Conservation (phyloP, 192 early-diverging fungal species). For the Ambispora gerdemannii region DNA sequence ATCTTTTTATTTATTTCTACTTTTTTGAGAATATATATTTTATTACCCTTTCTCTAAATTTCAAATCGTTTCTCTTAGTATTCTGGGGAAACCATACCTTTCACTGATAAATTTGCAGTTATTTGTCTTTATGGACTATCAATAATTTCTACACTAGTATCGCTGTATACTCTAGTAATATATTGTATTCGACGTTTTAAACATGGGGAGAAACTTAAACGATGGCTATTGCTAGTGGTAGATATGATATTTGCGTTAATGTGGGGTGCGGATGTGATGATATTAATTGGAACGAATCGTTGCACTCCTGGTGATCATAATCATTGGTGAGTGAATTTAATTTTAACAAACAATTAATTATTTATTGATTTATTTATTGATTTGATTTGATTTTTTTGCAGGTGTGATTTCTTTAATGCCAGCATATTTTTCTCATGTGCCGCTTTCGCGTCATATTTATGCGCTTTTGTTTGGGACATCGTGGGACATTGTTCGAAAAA, state of each 20-base stretch:
- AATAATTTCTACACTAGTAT: conserved; percentile 25
- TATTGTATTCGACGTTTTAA: conserved; percentile 32
- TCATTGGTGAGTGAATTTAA: conserved; percentile 30
- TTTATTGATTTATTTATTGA: neutral
- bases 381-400: neutral
- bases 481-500: neutral
- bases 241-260: conserved; percentile 34
- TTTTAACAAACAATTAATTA: neutral
- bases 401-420: conserved; percentile 43
- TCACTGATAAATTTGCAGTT: conserved; percentile 25
- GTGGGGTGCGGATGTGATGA: conserved; percentile 38
- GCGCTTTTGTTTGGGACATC: neutral
- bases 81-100: conserved; percentile 26
- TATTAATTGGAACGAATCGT: conserved; percentile 30
- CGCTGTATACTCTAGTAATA: conserved; percentile 23
- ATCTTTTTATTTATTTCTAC: too few relatives aligned
- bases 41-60: too few relatives aligned
- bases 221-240: conserved; percentile 31
- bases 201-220: conserved; percentile 28
- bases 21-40: too few relatives aligned
- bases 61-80: too few relatives aligned
- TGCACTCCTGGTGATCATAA: conserved; percentile 33
- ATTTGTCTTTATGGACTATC: neutral
- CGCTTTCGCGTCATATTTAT: neutral
- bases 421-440: conserved; percentile 34